Percentiles rank a stretch among this genome's conserved stretches.
Evolutionary conservation across 345 rosid genomes (phyloP).

Genomic region (Aquilaria yunnanensis): DNA sequence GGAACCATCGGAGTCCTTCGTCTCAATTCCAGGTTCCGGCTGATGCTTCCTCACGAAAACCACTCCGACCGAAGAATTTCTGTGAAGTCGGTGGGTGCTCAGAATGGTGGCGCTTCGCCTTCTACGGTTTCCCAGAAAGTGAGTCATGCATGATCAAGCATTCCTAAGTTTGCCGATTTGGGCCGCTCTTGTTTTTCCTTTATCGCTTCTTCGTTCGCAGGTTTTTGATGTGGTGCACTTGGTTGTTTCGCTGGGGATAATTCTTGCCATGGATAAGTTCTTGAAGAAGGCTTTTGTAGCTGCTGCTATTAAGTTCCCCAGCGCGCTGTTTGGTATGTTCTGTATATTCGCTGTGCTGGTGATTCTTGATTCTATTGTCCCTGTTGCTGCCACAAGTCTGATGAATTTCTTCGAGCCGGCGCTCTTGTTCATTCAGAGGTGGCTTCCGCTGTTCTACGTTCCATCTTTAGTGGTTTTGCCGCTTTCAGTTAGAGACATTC

Average conservation of each 20-base stretch:
- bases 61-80: constrained; percentile 21
- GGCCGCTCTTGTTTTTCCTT: too few species aligned
- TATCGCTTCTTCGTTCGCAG: constrained; percentile 21
- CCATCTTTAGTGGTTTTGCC: constrained; percentile 91
- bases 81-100: constrained; percentile 35
- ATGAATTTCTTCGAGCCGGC: constrained; percentile 86
- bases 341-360: constrained; percentile 79
- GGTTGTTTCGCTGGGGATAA: constrained; percentile 70
- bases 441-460: constrained; percentile 95
- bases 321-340: constrained; percentile 95
- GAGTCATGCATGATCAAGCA: not conserved
- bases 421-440: constrained; percentile 78
- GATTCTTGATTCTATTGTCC: constrained; percentile 54
- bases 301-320: constrained; percentile 92
- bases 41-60: constrained; percentile 28
- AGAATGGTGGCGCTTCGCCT: constrained; percentile 32
- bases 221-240: constrained; percentile 59
- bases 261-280: constrained; percentile 67
- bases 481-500: constrained; percentile 82
- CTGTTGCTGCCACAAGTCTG: constrained; percentile 60
- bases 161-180: not conserved
- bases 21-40: constrained; percentile 31
- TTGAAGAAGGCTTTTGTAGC: constrained; percentile 74
- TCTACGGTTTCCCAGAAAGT: constrained; percentile 48
- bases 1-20: constrained; percentile 11